A percentile compares a stretch with the other conserved stretches of the same genome.
Conservation (phyloP, 176 grass and related monocot genomes). For the Elaeis guineensis region DNA sequence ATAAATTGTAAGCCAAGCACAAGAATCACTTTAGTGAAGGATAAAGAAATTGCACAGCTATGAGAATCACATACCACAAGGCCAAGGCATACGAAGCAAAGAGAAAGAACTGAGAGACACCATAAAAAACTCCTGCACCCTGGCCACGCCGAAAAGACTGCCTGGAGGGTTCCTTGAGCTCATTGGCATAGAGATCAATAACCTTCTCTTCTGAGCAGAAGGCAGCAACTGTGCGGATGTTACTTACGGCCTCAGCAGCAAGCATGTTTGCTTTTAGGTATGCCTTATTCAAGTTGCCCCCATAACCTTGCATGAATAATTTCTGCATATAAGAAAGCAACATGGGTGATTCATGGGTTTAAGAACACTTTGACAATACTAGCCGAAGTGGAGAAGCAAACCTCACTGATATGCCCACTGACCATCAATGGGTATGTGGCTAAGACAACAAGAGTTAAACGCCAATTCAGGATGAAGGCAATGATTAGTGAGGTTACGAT, state of each 20-base stretch:
- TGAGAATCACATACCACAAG: slow-evolving; percentile 39
- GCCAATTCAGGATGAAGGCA: slow-evolving; percentile 95
- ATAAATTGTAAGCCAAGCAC: too few species aligned
- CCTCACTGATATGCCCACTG: slow-evolving; percentile 99
- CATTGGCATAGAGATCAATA: slow-evolving; percentile 67
- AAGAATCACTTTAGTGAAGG: too few species aligned
- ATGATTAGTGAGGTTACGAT: slow-evolving; percentile 87
- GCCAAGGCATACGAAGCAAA: slow-evolving; percentile 85
- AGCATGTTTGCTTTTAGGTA: slow-evolving; percentile 97
- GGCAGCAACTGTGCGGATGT: slow-evolving; percentile 89
- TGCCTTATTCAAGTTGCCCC: slow-evolving; percentile 68
- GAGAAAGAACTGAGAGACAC: slow-evolving; percentile 96
- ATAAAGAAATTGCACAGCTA: too few species aligned
- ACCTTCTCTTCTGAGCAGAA: slow-evolving; percentile 96
- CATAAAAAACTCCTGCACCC: slow-evolving; percentile 79
- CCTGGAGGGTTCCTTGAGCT: slow-evolving; percentile 64
- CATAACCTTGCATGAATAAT: slow-evolving; percentile 98
- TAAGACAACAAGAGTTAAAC: slow-evolving; percentile 77
- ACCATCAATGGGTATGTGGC: slow-evolving; percentile 89
- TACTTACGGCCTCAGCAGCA: slow-evolving; percentile 94
- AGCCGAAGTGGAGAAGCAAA: background rate
- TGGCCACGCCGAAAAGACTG: slow-evolving; percentile 82
- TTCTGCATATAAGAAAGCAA: slow-evolving; percentile 37
- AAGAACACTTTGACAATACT: background rate
- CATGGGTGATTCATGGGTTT: too few species aligned